Percentiles rank a stretch among this genome's conserved stretches.
Conservation (phyloP, 805 yeast genomes). For the Schwanniomyces sp. region DNA sequence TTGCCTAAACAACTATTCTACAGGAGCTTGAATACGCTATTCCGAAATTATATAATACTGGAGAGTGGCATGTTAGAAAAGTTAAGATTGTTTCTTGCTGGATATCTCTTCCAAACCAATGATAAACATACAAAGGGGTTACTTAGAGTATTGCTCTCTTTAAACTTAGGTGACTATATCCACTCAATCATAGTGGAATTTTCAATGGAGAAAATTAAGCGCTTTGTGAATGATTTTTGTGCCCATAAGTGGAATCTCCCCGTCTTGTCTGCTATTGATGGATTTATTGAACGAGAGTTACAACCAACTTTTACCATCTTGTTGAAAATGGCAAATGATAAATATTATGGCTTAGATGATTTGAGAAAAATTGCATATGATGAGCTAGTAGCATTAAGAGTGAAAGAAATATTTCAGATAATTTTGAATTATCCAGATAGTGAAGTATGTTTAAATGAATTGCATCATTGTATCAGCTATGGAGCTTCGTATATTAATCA, state of each 20-base stretch:
- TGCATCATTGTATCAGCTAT: slow-evolving; percentile 46
- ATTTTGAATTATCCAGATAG: slow-evolving; percentile 55
- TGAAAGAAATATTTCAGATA: slow-evolving; percentile 58
- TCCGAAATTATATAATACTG: slow-evolving; percentile 16
- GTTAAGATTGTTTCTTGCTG: slow-evolving; percentile 5
- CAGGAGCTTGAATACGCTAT: slow-evolving; percentile 29
- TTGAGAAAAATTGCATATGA: slow-evolving; percentile 37
- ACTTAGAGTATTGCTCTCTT: slow-evolving; percentile 14
- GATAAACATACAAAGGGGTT: slow-evolving; percentile 13
- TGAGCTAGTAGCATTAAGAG: slow-evolving; percentile 48
- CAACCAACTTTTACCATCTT: slow-evolving; percentile 33
- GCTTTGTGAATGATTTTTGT: slow-evolving; percentile 28
- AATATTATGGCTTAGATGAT: slow-evolving; percentile 19
- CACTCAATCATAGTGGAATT: slow-evolving; percentile 33
- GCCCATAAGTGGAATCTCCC: slow-evolving; percentile 40
- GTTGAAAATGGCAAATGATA: slow-evolving; percentile 12
- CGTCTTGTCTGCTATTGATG: slow-evolving; percentile 27
- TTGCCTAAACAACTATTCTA: slow-evolving; percentile 20
- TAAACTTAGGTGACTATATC: slow-evolving; percentile 20
- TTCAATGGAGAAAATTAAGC: slow-evolving; percentile 35
- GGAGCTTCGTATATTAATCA: slow-evolving; percentile 2
- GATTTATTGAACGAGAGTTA: slow-evolving; percentile 39
- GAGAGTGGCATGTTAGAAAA: slow-evolving; percentile 5
- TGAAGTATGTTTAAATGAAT: slow-evolving; percentile 53
- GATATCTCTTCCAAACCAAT: slow-evolving; percentile 1